Conservation (phyloP, 1,139 yeast genomes). For the Sugiyamaella neomexicana region DNA sequence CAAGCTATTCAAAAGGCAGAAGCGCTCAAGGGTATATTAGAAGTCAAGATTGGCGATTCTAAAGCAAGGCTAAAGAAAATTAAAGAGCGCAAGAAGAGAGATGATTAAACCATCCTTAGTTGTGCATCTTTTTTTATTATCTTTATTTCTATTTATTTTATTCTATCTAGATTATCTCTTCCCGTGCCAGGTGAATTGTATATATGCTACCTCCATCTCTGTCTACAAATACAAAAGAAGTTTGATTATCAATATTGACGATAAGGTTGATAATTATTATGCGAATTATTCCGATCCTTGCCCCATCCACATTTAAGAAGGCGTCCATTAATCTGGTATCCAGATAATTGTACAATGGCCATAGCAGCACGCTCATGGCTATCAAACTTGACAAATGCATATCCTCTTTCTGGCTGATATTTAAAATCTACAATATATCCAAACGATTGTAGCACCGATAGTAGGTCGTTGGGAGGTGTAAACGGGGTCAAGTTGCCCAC, state of each 20-base stretch:
- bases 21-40: conserved; percentile 32
- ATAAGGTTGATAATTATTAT: conserved; percentile 12
- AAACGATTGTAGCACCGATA: conserved; percentile 75
- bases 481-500: conserved; percentile 81
- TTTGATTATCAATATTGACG: conserved; percentile 11
- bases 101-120: conserved; percentile 10
- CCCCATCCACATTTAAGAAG: conserved; percentile 90
- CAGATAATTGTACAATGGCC: conserved; percentile 79
- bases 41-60: conserved; percentile 34
- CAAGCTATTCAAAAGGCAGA: conserved; percentile 35
- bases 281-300: conserved; percentile 38
- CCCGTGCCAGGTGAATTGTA: not conserved
- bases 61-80: conserved; percentile 31
- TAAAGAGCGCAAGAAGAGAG: conserved; percentile 28
- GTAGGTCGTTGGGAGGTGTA: conserved; percentile 69
- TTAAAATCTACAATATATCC: conserved; percentile 82
- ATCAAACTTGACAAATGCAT: conserved; percentile 84
- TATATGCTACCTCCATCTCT: conserved; percentile 2
- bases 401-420: conserved; percentile 76
- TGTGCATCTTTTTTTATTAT: not conserved
- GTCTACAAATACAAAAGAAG: conserved; percentile 8
- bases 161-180: not conserved
- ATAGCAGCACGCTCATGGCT: conserved; percentile 86
- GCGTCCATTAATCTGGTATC: conserved; percentile 75
- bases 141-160: not conserved